Evolutionary conservation across 1,284 basidiomycete genomes (phyloP), one percentile per base, ranked within the genome.

Genomic region (Sanghuangporus baumii): DNA sequence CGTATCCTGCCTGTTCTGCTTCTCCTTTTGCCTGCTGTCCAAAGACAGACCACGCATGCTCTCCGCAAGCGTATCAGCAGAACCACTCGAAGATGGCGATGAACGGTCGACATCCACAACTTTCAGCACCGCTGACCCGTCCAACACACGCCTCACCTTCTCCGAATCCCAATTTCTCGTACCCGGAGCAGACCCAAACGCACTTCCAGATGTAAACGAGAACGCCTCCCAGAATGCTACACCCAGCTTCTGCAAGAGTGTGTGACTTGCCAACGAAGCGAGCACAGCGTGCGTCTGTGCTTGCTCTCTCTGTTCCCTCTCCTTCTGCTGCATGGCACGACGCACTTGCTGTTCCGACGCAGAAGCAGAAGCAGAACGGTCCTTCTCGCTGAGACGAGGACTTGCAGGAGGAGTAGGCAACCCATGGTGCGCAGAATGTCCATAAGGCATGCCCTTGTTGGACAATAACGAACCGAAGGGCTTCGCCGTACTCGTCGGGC

Each of bases 201-300:
- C 89, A 82, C 81, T 84, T 55, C 75, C 73, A 41, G 70, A 68
- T 52, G 72, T 59, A 8, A 64, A 11, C 47, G 75, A 66, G 74
- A 92, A 92, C 34, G 89, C 90, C 66, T 91, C 89, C 89, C 88
- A 91, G 74, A 92, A 91, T 48, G 89, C 87, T 31, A 76, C 72
- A 14, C 88, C 86, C 36, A 92, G 78, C 68, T 84, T 86, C 71
- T 77, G 75, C 56, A 88, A 70, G 36, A 92, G 73, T 0, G 89
- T 90, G 73, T 91, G 87, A 38, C 82, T 84, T 3, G 88, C 89
- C 64, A 89, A 77, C 7, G 82, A 80, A 7, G 87, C 88, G 26
- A 85, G 77, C 79, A 86, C 75, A 2, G 83, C 78, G 26, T 77
- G 74, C 65, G 81, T 77, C 26, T 77, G 73, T 12, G 76, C 73